Evolutionary conservation across 1,139 yeast genomes (phyloP).

Genomic region (Barnettozyma hawaiiensis): DNA sequence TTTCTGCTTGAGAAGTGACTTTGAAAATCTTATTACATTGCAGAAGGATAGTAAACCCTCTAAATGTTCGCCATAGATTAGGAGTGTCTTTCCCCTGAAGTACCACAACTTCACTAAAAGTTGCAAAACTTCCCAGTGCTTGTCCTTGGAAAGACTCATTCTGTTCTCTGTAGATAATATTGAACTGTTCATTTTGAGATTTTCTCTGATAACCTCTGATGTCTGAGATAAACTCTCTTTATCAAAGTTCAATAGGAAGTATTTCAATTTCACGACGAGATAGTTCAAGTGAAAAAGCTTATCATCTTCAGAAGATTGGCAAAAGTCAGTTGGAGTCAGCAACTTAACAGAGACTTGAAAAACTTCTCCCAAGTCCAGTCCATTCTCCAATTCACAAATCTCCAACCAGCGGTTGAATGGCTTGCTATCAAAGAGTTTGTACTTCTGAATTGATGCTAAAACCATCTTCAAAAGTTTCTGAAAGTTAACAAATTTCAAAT

Average conservation of each 20-base stretch:
- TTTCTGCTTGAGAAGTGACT: slow-evolving; percentile 29
- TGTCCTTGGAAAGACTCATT: slow-evolving; percentile 8
- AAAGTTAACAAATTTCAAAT: slow-evolving; percentile 35
- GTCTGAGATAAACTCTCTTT: slow-evolving; percentile 8
- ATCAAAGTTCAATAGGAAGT: slow-evolving; percentile 13
- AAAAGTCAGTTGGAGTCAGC: neutral
- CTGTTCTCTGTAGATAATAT: slow-evolving; percentile 15
- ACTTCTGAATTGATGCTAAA: slow-evolving; percentile 17
- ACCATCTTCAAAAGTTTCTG: slow-evolving; percentile 29
- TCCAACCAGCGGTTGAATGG: slow-evolving; percentile 15
- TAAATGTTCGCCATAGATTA: slow-evolving; percentile 20
- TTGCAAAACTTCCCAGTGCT: slow-evolving; percentile 11
- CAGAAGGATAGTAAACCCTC: slow-evolving; percentile 30
- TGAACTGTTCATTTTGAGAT: neutral
- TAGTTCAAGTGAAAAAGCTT: slow-evolving; percentile 8
- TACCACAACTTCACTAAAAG: slow-evolving; percentile 20
- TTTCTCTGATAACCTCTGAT: slow-evolving; percentile 5
- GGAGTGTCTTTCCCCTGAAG: slow-evolving; percentile 22
- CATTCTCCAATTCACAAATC: slow-evolving; percentile 13
- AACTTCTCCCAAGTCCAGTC: slow-evolving; percentile 10
- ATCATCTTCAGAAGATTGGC: slow-evolving; percentile 4
- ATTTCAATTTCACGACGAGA: slow-evolving; percentile 16
- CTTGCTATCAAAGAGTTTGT: slow-evolving; percentile 2
- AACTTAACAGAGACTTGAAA: slow-evolving; percentile 13
- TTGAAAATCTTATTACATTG: slow-evolving; percentile 28